These are phyloP conservation scores for Chrysophaeum taylorii DNA, from an alignment of 352 stramenopile genomes.

Conservation along the genomic window DNA sequence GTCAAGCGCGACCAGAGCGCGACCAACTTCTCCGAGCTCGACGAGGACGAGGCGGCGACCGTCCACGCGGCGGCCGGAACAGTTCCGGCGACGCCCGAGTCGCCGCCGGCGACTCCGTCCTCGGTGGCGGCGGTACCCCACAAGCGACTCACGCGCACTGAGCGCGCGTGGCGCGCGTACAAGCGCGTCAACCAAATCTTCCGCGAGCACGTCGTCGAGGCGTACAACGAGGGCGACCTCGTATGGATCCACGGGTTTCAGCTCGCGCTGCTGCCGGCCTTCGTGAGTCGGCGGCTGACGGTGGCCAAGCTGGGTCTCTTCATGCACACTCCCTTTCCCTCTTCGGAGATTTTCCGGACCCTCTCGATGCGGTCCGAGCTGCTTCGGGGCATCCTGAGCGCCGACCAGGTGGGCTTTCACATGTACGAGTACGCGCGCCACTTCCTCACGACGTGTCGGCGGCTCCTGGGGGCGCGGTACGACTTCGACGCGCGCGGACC, in stretches of 20 bases:
- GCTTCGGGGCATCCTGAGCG: conserved; percentile 85
- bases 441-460: conserved; percentile 89
- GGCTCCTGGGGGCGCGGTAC: conserved; percentile 83
- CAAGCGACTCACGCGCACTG: not conserved
- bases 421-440: conserved; percentile 94
- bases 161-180: conserved; percentile 68
- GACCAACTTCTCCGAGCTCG: too few species aligned
- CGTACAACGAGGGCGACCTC: conserved; percentile 63
- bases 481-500: conserved; percentile 73
- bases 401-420: conserved; percentile 95
- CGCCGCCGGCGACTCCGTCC: conserved; percentile 11
- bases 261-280: conserved; percentile 87
- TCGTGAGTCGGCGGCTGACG: conserved; percentile 74
- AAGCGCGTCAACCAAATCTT: conserved; percentile 88
- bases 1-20: too few species aligned
- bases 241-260: conserved; percentile 98
- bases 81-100: not conserved
- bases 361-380: conserved; percentile 87
- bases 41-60: not conserved
- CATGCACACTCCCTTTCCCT: conserved; percentile 95
- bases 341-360: conserved; percentile 92
- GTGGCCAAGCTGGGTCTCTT: conserved; percentile 90
- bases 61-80: not conserved
- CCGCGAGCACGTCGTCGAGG: conserved; percentile 73
- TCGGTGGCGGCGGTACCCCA: conserved; percentile 15